Conservation (phyloP, 2,329 filamentous ascomycete species). For the Aulographum hederae region DNA sequence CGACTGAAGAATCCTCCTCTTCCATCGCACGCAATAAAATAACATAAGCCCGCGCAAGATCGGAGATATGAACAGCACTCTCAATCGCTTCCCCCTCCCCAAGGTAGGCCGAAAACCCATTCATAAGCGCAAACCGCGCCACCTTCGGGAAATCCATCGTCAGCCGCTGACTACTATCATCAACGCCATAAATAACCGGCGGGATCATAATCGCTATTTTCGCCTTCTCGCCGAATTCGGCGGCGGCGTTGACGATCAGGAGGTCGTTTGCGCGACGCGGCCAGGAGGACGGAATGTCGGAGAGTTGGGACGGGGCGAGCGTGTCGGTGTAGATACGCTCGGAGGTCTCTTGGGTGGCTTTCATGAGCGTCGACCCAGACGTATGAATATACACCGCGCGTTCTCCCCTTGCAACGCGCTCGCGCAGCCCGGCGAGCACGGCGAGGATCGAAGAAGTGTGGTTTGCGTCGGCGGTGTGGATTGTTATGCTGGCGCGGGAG, state of each 20-base stretch:
- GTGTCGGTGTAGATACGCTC: conserved; percentile 28
- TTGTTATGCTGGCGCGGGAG: conserved; percentile 18
- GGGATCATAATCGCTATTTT: conserved; percentile 30
- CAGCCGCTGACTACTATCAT: conserved; percentile 19
- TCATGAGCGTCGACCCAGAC: conserved; percentile 24
- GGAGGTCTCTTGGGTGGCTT: too few relatives aligned
- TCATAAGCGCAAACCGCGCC: conserved; percentile 28
- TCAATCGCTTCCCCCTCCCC: conserved; percentile 24
- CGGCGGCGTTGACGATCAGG: conserved; percentile 19
- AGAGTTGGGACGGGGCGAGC: conserved; percentile 18
- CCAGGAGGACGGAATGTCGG: conserved; percentile 22
- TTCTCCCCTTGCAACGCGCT: conserved; percentile 18
- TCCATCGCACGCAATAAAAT: conserved; percentile 21
- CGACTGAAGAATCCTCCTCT: conserved; percentile 14
- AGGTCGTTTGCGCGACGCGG: conserved; percentile 29
- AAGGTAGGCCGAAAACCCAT: conserved; percentile 26
- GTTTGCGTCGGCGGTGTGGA: conserved; percentile 32
- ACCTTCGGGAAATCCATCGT: conserved; percentile 30
- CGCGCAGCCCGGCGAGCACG: conserved; percentile 23
- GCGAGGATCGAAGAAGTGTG: conserved; percentile 26
- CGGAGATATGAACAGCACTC: conserved; percentile 27
- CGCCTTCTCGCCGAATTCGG: conserved; percentile 20
- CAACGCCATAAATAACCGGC: conserved; percentile 28
- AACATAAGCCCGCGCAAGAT: conserved; percentile 27
- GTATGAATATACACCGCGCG: conserved; percentile 32